Base-by-base conservation (phyloP, 2,329 filamentous ascomycete species). In the Zopfia rhizophila region DNA sequence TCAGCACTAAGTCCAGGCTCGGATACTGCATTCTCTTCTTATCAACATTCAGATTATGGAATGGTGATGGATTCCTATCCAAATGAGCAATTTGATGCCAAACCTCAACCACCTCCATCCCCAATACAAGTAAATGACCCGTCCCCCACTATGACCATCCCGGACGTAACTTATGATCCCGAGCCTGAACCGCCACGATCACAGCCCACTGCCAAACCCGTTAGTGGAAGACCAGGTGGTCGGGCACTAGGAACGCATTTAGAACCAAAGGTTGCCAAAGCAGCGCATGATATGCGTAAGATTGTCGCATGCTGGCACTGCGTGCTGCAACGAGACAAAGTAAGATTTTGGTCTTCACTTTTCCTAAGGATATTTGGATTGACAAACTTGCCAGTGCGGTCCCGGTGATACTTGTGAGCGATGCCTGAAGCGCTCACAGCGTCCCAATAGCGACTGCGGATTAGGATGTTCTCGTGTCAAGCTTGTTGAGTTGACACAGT, bases 221-320 rank as follows among this genome's bases (percentile, higher is more conserved):
- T 60, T 2, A n/a, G 23, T 8, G 25, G 50, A 35, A 67, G 75
- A 35, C 64, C 67, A 31, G 72, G 68, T 30, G 70, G 70, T 23
- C 62, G 69, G 48, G 63, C 67, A 18, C 63, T 76, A 10, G 72
- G 72, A 39, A 71, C 69, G 8, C 71, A 65, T 53, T 61, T 68
- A 36, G 58, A 62, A 32, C 66, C 56, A 29, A 70, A 61, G 8
- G 68, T 68, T 24, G 70, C 71, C 13, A 70, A 72, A 48, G 69
- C 72, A 38, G 75, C 72, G 29, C 70, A 73, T 36, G 66, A 70
- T 28, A 77, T 78, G 75, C 73, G 77, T 11, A 75, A 75, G 40
- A 68, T 72, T 6, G 72, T 72, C 16, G 74, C 75, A 7, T 79
- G 77, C 45, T 79, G 77, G 77, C 69, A 75, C 19, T 79, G 77